Conservation (phyloP, 441 rosid genomes). For the Populus hybrid region DNA sequence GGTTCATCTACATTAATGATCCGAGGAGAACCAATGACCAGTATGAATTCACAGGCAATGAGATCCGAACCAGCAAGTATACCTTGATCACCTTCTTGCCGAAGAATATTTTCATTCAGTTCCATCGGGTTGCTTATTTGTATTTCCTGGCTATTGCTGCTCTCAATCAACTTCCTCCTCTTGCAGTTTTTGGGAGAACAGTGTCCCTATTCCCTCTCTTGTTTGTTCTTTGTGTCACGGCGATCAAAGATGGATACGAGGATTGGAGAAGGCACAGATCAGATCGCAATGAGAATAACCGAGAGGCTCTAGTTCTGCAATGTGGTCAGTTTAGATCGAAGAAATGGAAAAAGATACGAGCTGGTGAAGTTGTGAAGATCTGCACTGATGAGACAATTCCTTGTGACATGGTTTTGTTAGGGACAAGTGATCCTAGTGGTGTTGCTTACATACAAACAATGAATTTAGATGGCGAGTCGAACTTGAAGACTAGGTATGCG, state of each 20-base stretch:
- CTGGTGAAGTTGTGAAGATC: slow-evolving; percentile 72
- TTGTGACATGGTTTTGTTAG: slow-evolving; percentile 72
- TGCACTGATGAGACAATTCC: slow-evolving; percentile 60
- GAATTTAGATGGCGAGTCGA: slow-evolving; percentile 86
- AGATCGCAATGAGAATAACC: slow-evolving; percentile 69
- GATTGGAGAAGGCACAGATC: slow-evolving; percentile 90
- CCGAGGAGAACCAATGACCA: too few relatives aligned
- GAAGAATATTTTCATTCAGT: slow-evolving; percentile 79
- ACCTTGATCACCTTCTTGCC: slow-evolving; percentile 69
- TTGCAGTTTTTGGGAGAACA: slow-evolving; percentile 81
- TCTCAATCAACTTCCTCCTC: slow-evolving; percentile 84
- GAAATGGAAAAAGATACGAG: slow-evolving; percentile 65
- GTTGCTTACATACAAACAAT: slow-evolving; percentile 82
- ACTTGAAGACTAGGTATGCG: slow-evolving; percentile 77
- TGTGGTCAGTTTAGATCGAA: slow-evolving; percentile 43
- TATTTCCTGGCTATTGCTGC: slow-evolving; percentile 80
- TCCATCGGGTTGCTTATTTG: slow-evolving; percentile 76
- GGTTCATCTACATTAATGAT: slow-evolving; percentile 66
- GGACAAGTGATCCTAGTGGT: slow-evolving; percentile 72
- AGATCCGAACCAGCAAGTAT: slow-evolving; percentile 75
- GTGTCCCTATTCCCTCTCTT: slow-evolving; percentile 81
- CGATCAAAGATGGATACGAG: slow-evolving; percentile 80
- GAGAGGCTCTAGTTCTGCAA: slow-evolving; percentile 60
- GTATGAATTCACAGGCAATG: slow-evolving; percentile 76
- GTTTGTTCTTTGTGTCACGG: slow-evolving; percentile 78